Base-by-base conservation (phyloP, 306 rosid species). In the Pyrus bretschneideri region DNA sequence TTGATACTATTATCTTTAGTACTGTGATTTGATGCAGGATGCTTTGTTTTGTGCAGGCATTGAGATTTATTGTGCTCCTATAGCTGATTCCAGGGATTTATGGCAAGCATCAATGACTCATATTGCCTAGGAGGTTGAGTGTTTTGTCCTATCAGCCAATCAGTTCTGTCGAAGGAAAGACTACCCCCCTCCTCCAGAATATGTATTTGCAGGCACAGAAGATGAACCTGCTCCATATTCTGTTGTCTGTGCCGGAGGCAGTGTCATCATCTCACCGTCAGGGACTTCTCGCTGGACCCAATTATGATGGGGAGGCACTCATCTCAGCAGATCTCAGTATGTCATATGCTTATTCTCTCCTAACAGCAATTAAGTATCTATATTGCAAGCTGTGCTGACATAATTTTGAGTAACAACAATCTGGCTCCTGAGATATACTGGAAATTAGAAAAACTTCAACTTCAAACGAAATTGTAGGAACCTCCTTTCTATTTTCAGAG, bases 41-140 rank as follows among this genome's bases (percentile, higher is more conserved):
- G 18, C 44, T 75, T 74, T 19, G 7, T 70, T 76, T 19, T 73
- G 76, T 76, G 70, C 61, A 94, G 98, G 97, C 23, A 81, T 94
- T 73, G 96, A 94, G 86, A 91, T 94, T 89, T 94, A 94, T 70
- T 94, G 97, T 83, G 98, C 97, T 25, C 98, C 98, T 11, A 94
- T 93, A 0, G 98, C 97, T 81, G 98, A 94, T 84, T 58, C 89
- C 29, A 87, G 93, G 81, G 91, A 88, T 27, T 70, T 84, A 65
- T 94, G 97, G 98, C 96, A 89, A 86, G 87, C 97, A 66, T 86
- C 98, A 70, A 81, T 94, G 98, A 86, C 90, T 61, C 98, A 94
- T 79, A 89, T 94, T 87, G 95, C 98, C 21, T 35, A 84, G 33
- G 98, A 94, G 89, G 98, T 97, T 83, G 97, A 96, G 64, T 94